Evolutionary conservation across 2,329 filamentous ascomycete species (phyloP).

Genomic region (Coniochaeta pulveracea): DNA sequence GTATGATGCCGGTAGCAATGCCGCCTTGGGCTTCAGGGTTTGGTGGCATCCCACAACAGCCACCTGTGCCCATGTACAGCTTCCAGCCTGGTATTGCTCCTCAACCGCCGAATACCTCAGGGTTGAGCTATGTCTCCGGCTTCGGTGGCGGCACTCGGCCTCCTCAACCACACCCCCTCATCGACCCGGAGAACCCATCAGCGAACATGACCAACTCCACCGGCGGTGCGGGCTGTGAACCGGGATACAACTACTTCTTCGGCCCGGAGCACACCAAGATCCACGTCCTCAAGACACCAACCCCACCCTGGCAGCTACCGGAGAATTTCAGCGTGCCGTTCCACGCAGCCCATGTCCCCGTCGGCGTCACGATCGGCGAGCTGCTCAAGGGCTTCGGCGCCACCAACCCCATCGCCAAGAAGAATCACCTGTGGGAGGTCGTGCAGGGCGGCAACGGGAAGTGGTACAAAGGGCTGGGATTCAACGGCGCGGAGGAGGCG

Average conservation of each 20-base stretch:
- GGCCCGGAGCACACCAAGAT: slow-evolving; percentile 45
- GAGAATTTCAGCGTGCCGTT: slow-evolving; percentile 30
- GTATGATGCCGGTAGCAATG: no score
- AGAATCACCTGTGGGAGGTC: slow-evolving; percentile 47
- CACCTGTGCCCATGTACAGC: neutral
- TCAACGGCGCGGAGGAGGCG: slow-evolving; percentile 36
- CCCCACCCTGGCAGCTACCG: slow-evolving; percentile 41
- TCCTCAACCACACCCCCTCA: slow-evolving; percentile 28
- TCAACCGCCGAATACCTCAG: slow-evolving; percentile 5
- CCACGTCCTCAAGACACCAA: slow-evolving; percentile 40
- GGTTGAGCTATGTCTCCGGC: slow-evolving; percentile 9
- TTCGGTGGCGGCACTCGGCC: slow-evolving; percentile 21
- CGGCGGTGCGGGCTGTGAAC: slow-evolving; percentile 46
- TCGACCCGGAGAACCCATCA: slow-evolving; percentile 34
- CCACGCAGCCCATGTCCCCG: slow-evolving; percentile 39
- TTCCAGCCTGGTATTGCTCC: slow-evolving; percentile 1
- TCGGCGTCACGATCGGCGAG: slow-evolving; percentile 39
- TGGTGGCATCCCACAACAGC: neutral
- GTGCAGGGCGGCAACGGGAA: slow-evolving; percentile 40
- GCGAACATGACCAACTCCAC: slow-evolving; percentile 45
- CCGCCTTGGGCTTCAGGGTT: neutral
- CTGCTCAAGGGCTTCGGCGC: slow-evolving; percentile 49
- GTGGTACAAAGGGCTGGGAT: slow-evolving; percentile 46
- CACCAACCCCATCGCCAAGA: slow-evolving; percentile 32
- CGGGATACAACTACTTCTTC: slow-evolving; percentile 54